Evolutionary conservation across 1,284 basidiomycete genomes (phyloP), one percentile per base, ranked within the genome.

Genomic region (Taiwanofungus camphoratus): DNA sequence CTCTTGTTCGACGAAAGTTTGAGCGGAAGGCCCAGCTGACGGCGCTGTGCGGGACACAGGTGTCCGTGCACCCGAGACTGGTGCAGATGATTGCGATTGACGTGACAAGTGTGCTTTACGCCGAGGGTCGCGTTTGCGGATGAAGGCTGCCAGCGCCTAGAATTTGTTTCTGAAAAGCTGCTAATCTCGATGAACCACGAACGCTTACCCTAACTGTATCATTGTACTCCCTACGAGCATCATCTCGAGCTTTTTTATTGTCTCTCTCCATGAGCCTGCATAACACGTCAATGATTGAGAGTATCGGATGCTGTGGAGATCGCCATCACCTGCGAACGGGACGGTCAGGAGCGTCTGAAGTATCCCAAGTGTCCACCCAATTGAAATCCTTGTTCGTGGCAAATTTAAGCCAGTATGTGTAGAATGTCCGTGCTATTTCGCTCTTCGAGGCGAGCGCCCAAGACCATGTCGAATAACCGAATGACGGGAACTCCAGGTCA

Each of bases 61-160:
- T 40, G 50, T 50, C 41, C 48, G 57, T 13, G 41, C 29, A 4
- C 51, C 51, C 13, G 68, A 63, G 2, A 60, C 53, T 33, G 65
- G 60, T 8, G 56, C 48, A 23, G 65, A 60, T 23, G 52, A 49
- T 39, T 65, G 59, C n/a, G 65, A 56, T 35, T 82, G 81, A 22
- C 66, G 69, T 9, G 71, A 72, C 34, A 85, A 67, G 60, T 88
- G 76, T 2, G 71, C 71, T 62, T 92, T 93, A 69, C 90, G 92
- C 8, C 95, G 79, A 1, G 94, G 93, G 62, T 99, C 95, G 37
- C 95, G 85, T 64, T 94, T 95, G 42, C 93, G 86, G 42, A 97
- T 67, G 61, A 96, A 98, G 53, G 75, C 76, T 2, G 86, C 88
- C 4, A 99, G 73, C 34, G 84, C 82, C 87, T 93, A 53, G 15